Evolutionary conservation across 768 basidiomycete species (phyloP).

Genomic region (Steccherinum ochraceum): DNA sequence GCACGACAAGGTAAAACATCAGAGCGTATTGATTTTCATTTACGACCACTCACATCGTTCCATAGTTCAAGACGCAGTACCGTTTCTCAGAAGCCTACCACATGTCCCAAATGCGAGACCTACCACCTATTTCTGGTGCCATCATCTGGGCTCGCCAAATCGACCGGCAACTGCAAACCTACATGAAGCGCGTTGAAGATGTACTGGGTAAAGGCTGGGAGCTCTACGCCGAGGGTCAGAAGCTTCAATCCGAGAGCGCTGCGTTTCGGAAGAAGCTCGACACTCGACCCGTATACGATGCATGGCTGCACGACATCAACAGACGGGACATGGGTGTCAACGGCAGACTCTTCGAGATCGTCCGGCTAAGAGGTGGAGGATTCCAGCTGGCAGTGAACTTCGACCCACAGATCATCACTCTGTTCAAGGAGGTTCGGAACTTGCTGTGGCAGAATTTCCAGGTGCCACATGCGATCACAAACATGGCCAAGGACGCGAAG

Average conservation of each 20-base stretch:
- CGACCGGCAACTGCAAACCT: slow-evolving; percentile 88
- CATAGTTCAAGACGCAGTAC: slow-evolving; percentile 91
- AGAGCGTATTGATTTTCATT: neutral
- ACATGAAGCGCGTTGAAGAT: slow-evolving; percentile 99
- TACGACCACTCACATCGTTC: neutral
- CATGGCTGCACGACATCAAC: slow-evolving; percentile 95
- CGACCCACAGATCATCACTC: slow-evolving; percentile 94
- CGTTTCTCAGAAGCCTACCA: slow-evolving; percentile 93
- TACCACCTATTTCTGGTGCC: slow-evolving; percentile 96
- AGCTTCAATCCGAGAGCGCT: slow-evolving; percentile 84
- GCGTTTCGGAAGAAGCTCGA: slow-evolving; percentile 97
- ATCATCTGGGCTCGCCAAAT: slow-evolving; percentile 99
- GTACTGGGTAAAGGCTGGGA: slow-evolving; percentile 99
- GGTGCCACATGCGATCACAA: slow-evolving; percentile 90
- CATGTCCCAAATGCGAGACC: slow-evolving; percentile 98
- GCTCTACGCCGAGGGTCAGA: slow-evolving; percentile 98
- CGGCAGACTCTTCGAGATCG: slow-evolving; percentile 90
- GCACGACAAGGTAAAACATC: slow-evolving; percentile 73
- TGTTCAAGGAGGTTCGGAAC: slow-evolving; percentile 98
- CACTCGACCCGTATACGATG: slow-evolving; percentile 89
- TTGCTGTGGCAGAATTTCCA: slow-evolving; percentile 93
- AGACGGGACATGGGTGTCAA: slow-evolving; percentile 87
- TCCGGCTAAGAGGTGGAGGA: slow-evolving; percentile 62
- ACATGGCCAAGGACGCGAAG: slow-evolving; percentile 98
- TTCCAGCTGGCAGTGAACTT: slow-evolving; percentile 95